phyloP scores from a whole-genome alignment of 2,329 filamentous ascomycete species.

The Aspergillus ustus region DNA sequence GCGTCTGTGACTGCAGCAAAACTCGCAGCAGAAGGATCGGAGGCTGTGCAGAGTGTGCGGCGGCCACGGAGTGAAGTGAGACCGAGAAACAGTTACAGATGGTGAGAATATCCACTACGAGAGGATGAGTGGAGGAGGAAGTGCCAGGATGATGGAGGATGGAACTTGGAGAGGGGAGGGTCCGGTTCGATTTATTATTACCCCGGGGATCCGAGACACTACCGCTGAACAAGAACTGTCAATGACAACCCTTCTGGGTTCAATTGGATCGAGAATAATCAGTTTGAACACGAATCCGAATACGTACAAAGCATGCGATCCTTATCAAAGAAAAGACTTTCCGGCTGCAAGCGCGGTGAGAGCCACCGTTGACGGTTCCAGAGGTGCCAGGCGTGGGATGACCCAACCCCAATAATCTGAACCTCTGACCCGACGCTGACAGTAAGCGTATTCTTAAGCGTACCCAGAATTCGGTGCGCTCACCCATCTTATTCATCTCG shows the following conservation, averaged over 20 bases:
- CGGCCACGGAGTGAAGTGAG: constrained; percentile 9
- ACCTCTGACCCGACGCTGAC: neutral
- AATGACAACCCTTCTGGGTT: neutral
- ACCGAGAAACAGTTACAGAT: constrained; percentile 3
- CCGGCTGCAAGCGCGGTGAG: neutral
- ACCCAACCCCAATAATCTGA: neutral
- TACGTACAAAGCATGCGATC: neutral
- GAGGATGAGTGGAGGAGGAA: constrained; percentile 7
- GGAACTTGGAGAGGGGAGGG: constrained; percentile 1
- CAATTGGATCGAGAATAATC: neutral
- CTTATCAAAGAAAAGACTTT: neutral
- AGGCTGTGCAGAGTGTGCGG: constrained; percentile 3
- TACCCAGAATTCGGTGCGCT: neutral
- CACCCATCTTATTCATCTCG: neutral
- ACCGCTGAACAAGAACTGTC: neutral
- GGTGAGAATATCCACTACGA: neutral
- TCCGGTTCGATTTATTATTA: neutral
- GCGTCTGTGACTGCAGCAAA: neutral
- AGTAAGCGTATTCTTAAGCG: neutral
- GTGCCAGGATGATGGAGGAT: constrained; percentile 4
- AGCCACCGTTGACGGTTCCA: neutral
- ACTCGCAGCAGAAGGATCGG: neutral
- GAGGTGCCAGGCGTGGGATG: neutral
- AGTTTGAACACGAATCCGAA: neutral
- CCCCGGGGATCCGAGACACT: constrained; percentile 3